Percentiles rank a stretch among this genome's conserved stretches.
Conservation (phyloP, 306 rosid species). For the Acacia crassicarpa region DNA sequence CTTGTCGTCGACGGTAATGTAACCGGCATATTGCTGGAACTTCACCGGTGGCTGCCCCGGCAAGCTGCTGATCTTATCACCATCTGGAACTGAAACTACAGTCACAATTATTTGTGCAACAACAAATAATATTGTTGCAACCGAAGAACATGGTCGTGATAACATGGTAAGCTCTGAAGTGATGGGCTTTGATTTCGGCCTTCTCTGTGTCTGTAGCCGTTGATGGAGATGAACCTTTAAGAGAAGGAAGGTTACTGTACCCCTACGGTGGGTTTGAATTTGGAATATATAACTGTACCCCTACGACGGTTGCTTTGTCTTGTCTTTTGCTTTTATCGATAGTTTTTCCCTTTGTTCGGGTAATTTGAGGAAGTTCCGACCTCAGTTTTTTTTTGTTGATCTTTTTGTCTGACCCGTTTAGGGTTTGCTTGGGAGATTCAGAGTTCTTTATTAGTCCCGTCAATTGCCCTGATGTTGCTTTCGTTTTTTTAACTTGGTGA, state of each 20-base stretch:
- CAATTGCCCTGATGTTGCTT: neutral
- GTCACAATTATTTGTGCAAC: constrained; percentile 28
- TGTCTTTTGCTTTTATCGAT: neutral
- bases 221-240: neutral
- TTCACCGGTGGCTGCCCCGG: constrained; percentile 82
- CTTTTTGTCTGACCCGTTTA: neutral
- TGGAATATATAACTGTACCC: neutral
- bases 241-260: neutral
- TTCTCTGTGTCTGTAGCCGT: neutral
- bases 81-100: constrained; percentile 29
- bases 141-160: constrained; percentile 31
- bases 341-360: neutral
- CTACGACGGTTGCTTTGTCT: neutral
- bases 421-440: neutral
- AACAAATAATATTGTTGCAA: constrained; percentile 29
- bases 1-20: constrained; percentile 59
- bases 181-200: neutral
- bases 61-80: constrained; percentile 49
- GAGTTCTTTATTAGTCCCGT: neutral
- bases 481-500: neutral
- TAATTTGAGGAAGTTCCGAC: neutral
- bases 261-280: neutral
- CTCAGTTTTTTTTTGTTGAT: neutral
- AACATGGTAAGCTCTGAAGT: constrained; percentile 40
- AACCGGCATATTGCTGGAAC: constrained; percentile 80